Evolutionary conservation across 202 grass and related monocot species (phyloP).

Genomic region (Hordeum pubiflorum): DNA sequence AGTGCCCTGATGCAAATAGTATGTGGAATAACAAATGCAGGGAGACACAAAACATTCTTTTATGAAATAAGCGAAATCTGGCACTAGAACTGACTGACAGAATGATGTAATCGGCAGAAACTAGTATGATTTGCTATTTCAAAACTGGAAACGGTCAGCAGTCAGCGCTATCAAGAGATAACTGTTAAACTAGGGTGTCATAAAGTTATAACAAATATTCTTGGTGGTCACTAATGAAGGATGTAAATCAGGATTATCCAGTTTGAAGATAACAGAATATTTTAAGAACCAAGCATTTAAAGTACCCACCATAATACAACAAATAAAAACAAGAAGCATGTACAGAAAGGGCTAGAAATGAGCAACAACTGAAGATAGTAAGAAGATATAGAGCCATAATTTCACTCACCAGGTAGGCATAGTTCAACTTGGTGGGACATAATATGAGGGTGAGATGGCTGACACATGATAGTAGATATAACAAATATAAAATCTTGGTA

Average conservation of each 20-base stretch:
- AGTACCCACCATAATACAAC: neutral
- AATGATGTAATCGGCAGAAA: neutral
- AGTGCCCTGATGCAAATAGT: neutral
- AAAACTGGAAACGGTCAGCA: neutral
- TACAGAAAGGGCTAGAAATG: neutral
- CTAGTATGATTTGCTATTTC: neutral
- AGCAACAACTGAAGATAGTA: constrained; percentile 2
- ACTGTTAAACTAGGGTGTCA: too few relatives aligned
- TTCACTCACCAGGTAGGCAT: constrained; percentile 21
- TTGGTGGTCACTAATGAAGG: constrained; percentile 9
- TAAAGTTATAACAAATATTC: neutral
- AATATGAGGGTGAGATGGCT: neutral
- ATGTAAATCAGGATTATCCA: constrained; percentile 25
- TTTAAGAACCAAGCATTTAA: constrained; percentile 28
- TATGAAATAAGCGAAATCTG: neutral
- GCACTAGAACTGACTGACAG: neutral
- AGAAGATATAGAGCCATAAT: neutral
- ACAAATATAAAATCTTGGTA: constrained; percentile 23
- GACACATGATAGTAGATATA: constrained; percentile 6
- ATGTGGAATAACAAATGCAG: neutral
- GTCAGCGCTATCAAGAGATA: neutral
- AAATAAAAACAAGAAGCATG: neutral
- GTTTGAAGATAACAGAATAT: constrained; percentile 36
- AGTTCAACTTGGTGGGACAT: neutral
- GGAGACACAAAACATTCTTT: neutral